These are phyloP conservation scores for Penicillium mononematosum DNA, from an alignment of 495 filamentous ascomycete species.

Conservation along the genomic window DNA sequence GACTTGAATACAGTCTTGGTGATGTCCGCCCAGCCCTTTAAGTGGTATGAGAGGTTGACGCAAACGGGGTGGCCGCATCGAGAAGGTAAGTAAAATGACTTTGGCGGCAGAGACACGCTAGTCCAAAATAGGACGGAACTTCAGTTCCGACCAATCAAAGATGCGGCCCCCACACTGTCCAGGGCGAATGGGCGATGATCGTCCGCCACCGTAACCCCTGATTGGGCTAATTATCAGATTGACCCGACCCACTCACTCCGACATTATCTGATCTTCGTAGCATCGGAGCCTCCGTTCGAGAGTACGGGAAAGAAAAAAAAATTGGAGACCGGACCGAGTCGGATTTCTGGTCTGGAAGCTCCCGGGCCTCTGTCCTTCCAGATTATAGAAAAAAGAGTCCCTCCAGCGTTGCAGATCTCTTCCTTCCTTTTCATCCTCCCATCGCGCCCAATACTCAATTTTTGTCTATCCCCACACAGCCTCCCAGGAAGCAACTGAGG, in stretches of 20 bases:
- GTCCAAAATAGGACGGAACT: not conserved
- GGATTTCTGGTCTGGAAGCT: not conserved
- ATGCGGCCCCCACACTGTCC: not conserved
- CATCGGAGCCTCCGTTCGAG: slow-evolving; percentile 4
- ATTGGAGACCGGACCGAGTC: not conserved
- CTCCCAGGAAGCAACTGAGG: not conserved
- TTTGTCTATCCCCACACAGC: not conserved
- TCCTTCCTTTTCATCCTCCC: not conserved
- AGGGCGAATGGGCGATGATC: not conserved
- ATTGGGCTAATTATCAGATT: not conserved
- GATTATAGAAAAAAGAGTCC: not conserved
- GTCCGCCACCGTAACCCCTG: not conserved
- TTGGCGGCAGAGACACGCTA: not conserved
- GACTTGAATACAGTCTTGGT: not conserved
- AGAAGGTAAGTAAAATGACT: not conserved
- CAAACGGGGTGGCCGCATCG: not conserved
- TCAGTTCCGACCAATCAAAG: not conserved
- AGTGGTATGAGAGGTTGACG: not conserved
- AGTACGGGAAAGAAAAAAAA: not conserved
- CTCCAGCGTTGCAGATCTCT: not conserved
- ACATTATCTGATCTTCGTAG: slow-evolving; percentile 10
- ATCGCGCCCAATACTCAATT: not conserved
- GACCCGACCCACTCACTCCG: not conserved
- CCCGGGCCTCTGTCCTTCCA: not conserved
- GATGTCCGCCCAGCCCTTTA: not conserved